A percentile compares a stretch with the other conserved stretches of the same genome.
Evolutionary conservation across 305 asterid species (phyloP).

Genomic region (Stenogyne calaminthoides): DNA sequence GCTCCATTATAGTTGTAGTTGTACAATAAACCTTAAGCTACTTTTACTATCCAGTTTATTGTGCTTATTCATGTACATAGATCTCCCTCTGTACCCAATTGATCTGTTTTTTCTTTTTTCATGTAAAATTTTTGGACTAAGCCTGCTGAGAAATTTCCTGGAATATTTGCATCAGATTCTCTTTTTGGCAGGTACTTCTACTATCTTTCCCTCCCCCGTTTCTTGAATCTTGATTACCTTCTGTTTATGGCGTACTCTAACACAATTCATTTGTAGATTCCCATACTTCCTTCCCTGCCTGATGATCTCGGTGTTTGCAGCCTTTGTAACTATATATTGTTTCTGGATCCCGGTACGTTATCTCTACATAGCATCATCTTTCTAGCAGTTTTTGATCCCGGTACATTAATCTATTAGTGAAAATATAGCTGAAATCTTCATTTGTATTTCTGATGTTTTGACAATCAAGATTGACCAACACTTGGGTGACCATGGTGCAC

Average conservation of each 20-base stretch:
- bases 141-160: constrained; percentile 97
- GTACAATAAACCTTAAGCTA: not conserved
- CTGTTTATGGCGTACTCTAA: constrained; percentile 16
- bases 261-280: constrained; percentile 51
- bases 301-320: constrained; percentile 56
- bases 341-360: constrained; percentile 83
- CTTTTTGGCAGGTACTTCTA: constrained; percentile 63
- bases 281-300: constrained; percentile 97
- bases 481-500: too few relatives aligned
- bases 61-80: not conserved
- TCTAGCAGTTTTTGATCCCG: too few relatives aligned
- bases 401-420: not conserved
- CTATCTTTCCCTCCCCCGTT: not conserved
- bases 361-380: too few relatives aligned
- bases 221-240: not conserved
- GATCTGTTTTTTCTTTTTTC: constrained; percentile 19
- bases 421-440: not conserved
- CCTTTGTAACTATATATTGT: constrained; percentile 50
- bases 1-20: not conserved
- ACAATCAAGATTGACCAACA: too few relatives aligned
- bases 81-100: not conserved
- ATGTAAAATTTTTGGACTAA: constrained; percentile 35
- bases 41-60: not conserved
- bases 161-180: constrained; percentile 67
- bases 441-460: not conserved